Conservation (phyloP, 2,329 filamentous ascomycete species). For the Elsinoe ampelina region DNA sequence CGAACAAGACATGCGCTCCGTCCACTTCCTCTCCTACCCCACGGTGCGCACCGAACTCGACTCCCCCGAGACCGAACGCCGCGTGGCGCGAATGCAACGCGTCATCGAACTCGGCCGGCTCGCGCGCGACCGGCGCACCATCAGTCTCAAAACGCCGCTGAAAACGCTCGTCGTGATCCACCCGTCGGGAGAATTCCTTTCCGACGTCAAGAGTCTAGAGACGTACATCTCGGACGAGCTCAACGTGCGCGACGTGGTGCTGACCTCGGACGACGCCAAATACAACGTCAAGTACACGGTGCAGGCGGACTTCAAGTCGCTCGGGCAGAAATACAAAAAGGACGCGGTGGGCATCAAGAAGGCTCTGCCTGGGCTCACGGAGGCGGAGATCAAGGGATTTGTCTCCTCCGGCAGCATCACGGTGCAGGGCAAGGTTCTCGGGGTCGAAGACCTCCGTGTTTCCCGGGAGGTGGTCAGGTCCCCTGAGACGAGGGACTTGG, state of each 20-base stretch:
- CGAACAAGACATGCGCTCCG: constrained; percentile 67
- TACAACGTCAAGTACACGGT: constrained; percentile 91
- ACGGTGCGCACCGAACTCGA: constrained; percentile 83
- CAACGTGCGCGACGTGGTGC: constrained; percentile 75
- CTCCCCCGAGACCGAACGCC: constrained; percentile 73
- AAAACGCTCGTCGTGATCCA: constrained; percentile 87
- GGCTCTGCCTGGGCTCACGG: constrained; percentile 68
- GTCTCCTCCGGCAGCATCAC: constrained; percentile 62
- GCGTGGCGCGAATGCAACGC: constrained; percentile 77
- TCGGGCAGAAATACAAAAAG: constrained; percentile 97
- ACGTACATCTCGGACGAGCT: constrained; percentile 87
- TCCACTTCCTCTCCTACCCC: constrained; percentile 88
- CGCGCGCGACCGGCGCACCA: constrained; percentile 72
- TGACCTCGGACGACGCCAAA: constrained; percentile 77
- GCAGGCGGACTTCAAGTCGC: constrained; percentile 80
- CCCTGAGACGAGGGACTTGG: constrained; percentile 60
- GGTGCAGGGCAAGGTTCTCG: constrained; percentile 78
- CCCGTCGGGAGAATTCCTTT: constrained; percentile 68
- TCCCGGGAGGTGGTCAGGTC: constrained; percentile 69
- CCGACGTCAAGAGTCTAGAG: constrained; percentile 77
- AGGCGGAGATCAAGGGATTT: constrained; percentile 72
- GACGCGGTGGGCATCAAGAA: constrained; percentile 87
- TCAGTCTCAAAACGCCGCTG: constrained; percentile 83
- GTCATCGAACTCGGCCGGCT: constrained; percentile 87
- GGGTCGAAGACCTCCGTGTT: constrained; percentile 73